Evolutionary conservation across 371 early-diverging fungal genomes (phyloP).

Genomic region (Umbelopsis sp.): DNA sequence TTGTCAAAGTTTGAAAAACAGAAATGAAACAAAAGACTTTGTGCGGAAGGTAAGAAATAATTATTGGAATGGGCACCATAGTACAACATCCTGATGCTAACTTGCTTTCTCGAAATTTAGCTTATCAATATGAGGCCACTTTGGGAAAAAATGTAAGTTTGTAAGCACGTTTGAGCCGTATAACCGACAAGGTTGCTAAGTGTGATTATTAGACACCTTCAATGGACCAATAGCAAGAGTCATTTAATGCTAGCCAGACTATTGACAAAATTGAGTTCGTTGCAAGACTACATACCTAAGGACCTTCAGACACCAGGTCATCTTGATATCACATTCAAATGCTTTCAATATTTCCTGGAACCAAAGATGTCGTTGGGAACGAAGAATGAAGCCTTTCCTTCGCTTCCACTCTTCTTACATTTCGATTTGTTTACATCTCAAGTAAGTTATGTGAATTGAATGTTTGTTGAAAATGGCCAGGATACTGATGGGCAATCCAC

Average conservation of each 20-base stretch:
- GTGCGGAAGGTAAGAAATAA: not conserved
- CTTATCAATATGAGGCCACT: conserved; percentile 34
- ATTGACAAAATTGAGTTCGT: not conserved
- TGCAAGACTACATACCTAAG: not conserved
- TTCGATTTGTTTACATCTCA: not conserved
- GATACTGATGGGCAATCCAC: not conserved
- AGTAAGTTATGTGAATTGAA: not conserved
- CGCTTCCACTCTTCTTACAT: conserved; percentile 38
- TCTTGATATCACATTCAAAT: not conserved
- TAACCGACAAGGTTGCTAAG: not conserved
- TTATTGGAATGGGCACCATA: not conserved
- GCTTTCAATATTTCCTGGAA: not conserved
- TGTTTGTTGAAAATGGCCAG: not conserved
- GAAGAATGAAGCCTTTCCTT: conserved; percentile 35
- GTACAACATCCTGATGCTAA: not conserved
- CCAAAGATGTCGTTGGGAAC: conserved; percentile 24
- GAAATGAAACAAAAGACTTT: not conserved
- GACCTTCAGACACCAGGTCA: not conserved
- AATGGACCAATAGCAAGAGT: not conserved
- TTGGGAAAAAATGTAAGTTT: conserved; percentile 44
- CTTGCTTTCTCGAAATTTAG: conserved; percentile 25
- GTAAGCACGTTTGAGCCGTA: not conserved
- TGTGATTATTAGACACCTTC: not conserved
- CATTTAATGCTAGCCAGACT: not conserved
- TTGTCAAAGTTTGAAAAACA: not conserved